A percentile compares a stretch with the other conserved stretches of the same genome.
Evolutionary conservation across 768 basidiomycete genomes (phyloP).

Genomic region (Rhizopogon roseolus): DNA sequence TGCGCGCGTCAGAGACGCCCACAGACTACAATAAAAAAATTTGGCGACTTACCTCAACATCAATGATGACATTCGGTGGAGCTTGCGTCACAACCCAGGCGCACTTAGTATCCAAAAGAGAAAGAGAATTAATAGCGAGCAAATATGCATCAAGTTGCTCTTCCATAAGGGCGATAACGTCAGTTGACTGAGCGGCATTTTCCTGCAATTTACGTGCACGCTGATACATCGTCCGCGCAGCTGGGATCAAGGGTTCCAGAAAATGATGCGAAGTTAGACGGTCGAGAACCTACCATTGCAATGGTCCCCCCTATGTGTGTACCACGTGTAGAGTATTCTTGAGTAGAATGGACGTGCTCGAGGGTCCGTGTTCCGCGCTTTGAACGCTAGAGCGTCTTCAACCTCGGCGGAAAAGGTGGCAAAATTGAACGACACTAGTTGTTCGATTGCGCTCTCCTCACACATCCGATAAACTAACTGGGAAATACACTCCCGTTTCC

Average conservation of each 20-base stretch:
- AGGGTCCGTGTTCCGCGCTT: conserved; percentile 91
- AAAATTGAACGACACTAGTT: conserved; percentile 80
- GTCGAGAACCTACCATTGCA: conserved; percentile 66
- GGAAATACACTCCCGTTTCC: conserved; percentile 77
- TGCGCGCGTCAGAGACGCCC: conserved; percentile 12
- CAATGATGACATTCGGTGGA: conserved; percentile 39
- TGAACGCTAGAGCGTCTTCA: conserved; percentile 84
- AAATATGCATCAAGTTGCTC: conserved; percentile 78
- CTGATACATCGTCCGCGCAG: conserved; percentile 90
- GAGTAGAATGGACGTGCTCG: conserved; percentile 81
- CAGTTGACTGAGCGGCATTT: conserved; percentile 27
- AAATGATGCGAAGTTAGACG: conserved; percentile 6
- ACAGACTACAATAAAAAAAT: conserved; percentile 8
- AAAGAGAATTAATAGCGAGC: conserved; percentile 85
- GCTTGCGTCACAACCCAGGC: conserved; percentile 78
- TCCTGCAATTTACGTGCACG: conserved; percentile 74
- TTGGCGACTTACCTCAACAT: conserved; percentile 37
- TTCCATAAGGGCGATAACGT: conserved; percentile 45
- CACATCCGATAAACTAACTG: conserved; percentile 91
- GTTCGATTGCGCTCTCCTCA: conserved; percentile 76
- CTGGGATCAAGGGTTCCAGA: conserved; percentile 40
- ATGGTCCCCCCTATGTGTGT: conserved; percentile 82
- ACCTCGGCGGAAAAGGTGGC: conserved; percentile 82
- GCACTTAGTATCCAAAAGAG: conserved; percentile 72
- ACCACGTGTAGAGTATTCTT: conserved; percentile 92